phyloP scores from a whole-genome alignment of 2,329 filamentous ascomycete species.

The Aspergillus fumigatiaffinis region DNA sequence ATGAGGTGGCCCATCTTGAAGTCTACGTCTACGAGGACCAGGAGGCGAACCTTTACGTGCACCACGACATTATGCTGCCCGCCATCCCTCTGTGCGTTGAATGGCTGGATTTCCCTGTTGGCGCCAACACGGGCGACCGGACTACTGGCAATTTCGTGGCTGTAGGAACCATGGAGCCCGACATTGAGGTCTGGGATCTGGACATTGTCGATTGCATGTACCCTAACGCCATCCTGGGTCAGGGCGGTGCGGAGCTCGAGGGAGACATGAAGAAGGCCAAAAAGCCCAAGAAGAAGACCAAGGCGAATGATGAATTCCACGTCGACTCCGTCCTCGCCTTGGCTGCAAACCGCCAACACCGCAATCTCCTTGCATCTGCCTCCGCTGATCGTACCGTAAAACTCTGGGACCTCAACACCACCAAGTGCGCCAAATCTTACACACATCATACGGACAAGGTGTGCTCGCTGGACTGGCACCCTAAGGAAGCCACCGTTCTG shows the following conservation, averaged over 20 bases:
- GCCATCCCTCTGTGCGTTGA: constrained; percentile 93
- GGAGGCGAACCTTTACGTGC: constrained; percentile 94
- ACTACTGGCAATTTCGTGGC: constrained; percentile 85
- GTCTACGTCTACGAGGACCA: constrained; percentile 96
- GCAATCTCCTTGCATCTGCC: constrained; percentile 88
- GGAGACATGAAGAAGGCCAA: constrained; percentile 62
- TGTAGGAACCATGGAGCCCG: constrained; percentile 93
- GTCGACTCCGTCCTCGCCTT: constrained; percentile 90
- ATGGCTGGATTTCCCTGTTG: constrained; percentile 91
- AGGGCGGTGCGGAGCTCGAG: constrained; percentile 51
- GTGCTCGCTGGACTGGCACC: constrained; percentile 92
- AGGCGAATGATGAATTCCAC: constrained; percentile 87
- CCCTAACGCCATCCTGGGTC: constrained; percentile 90
- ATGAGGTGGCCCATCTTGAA: constrained; percentile 93
- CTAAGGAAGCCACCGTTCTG: constrained; percentile 78
- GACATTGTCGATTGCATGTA: constrained; percentile 98
- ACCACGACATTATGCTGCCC: constrained; percentile 98
- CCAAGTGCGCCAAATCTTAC: constrained; percentile 93
- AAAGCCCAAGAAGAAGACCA: constrained; percentile 88
- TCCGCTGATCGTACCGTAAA: constrained; percentile 98
- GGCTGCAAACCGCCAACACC: constrained; percentile 86
- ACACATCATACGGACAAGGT: constrained; percentile 96
- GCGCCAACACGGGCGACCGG: constrained; percentile 63
- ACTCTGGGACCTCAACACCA: constrained; percentile 92
- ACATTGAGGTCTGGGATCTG: constrained; percentile 98